A percentile compares a stretch with the other conserved stretches of the same genome.
Conservation (phyloP, 2,329 filamentous ascomycete species). For the Chalaropsis thielavioides region DNA sequence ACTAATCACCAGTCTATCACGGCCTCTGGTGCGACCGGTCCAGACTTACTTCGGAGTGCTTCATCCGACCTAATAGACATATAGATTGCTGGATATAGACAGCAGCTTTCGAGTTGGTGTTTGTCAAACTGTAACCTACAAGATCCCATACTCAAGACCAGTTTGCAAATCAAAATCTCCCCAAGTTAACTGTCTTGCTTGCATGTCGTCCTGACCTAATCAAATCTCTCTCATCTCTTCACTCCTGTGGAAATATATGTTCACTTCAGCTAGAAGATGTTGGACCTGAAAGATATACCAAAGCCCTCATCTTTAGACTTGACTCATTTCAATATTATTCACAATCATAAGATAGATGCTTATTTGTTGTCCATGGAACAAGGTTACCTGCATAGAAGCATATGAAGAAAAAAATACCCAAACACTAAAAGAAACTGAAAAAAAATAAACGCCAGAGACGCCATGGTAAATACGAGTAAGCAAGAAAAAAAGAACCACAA, state of each 20-base stretch:
- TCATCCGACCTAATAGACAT: slow-evolving; percentile 16
- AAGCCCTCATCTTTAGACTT: slow-evolving; percentile 23
- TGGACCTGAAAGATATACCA: neutral
- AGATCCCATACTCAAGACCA: neutral
- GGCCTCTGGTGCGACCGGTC: neutral
- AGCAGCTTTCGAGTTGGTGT: neutral
- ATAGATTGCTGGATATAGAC: neutral
- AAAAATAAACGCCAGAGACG: neutral
- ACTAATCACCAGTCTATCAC: neutral
- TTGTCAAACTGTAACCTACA: neutral
- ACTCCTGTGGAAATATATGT: neutral
- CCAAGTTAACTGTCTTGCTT: neutral
- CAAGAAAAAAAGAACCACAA: neutral
- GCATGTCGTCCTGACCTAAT: neutral
- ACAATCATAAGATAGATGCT: slow-evolving; percentile 1
- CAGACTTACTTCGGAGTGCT: slow-evolving; percentile 8
- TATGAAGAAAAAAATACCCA: neutral
- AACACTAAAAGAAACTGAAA: neutral
- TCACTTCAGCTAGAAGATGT: neutral
- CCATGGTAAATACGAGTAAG: neutral
- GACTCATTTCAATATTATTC: slow-evolving; percentile 6
- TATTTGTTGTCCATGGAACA: neutral
- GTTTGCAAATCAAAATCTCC: neutral
- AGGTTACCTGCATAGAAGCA: neutral
- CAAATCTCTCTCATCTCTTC: slow-evolving; percentile 1